Base-by-base conservation (phyloP, 768 basidiomycete species). In the Podaxis sp. region DNA sequence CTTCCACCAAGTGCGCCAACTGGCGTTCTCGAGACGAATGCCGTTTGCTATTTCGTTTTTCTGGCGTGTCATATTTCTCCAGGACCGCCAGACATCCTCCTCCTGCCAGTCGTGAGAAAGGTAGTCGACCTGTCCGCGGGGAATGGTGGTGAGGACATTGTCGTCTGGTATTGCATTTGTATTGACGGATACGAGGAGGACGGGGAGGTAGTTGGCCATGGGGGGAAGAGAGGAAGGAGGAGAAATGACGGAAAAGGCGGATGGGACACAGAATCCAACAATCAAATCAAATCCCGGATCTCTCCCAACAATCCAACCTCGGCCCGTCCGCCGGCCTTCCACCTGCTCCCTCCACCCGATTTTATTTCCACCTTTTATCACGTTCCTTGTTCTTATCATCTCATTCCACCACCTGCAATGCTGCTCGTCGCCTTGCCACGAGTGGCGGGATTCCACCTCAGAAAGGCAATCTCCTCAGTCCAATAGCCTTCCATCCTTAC, bases 1-100 rank as follows among this genome's bases (percentile, higher is more conserved):
- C 76, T 98, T 98, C 89, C 95, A 98, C 96, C 96, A 99, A 1
- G 95, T 98, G 44, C 96, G 79, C 96, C 96, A 99, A 62, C 90
- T 93, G 7, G 97, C 97, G 69, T 99, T 99, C 80, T 99, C 97
- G 59, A 99, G 84, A 52, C 96, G 80, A 51, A 90, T 81, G 50
- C 96, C 96, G 71, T 99, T 98, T 5, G 93, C 86, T 70, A 99
- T 97, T 76, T 94, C 96, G 71, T 96, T 91, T 85, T 98, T 99
- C 80, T 95, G 93, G 59, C 92, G 83, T 50, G 96, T 98, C 94
- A 98, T 98, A 71, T 88, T 93, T 65, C 95, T 82, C 96, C 96
- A 99, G n/a, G 89, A 91, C 58, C 91, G 87, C 93, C 94, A 97
- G 10, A 98, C 93, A 73, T 99, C 96, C 74, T 98, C 96, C 73